Percentiles rank a stretch among this genome's conserved stretches.
Conservation (phyloP, 352 stramenopile genomes). For the Pythium sp. region DNA sequence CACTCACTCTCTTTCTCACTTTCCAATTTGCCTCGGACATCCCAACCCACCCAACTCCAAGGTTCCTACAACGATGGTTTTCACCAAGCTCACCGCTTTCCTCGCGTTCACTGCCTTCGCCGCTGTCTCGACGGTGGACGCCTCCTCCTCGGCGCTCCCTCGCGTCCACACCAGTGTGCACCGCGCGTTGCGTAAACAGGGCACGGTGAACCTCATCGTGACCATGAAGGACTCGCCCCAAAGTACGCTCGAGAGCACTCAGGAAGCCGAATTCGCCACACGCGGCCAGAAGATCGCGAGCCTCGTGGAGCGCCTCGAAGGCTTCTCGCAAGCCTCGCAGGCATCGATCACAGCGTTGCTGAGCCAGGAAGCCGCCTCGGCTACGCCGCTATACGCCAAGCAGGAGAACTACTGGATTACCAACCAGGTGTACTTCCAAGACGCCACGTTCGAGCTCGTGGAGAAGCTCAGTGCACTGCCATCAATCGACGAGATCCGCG, state of each 20-base stretch:
- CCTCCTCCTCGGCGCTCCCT: neutral
- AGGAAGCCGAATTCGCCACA: conserved; percentile 15
- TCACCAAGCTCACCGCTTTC: neutral
- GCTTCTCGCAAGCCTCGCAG: neutral
- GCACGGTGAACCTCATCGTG: conserved; percentile 31
- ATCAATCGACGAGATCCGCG: conserved; percentile 3
- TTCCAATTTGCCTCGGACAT: neutral
- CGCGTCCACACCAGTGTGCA: conserved; percentile 18
- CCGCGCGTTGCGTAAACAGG: conserved; percentile 22
- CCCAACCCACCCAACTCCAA: neutral
- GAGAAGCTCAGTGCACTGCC: conserved; percentile 17
- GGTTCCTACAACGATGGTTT: neutral
- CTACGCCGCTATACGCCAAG: conserved; percentile 8
- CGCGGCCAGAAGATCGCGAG: conserved; percentile 16
- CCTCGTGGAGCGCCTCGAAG: conserved; percentile 18
- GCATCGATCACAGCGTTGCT: conserved; percentile 1
- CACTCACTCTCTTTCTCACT: neutral
- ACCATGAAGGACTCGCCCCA: conserved; percentile 22
- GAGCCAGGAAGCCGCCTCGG: neutral
- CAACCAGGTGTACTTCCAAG: conserved; percentile 21
- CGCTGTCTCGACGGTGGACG: neutral
- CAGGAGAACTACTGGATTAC: conserved; percentile 18
- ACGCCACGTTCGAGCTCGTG: conserved; percentile 17
- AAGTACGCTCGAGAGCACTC: conserved; percentile 13
- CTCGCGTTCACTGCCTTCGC: neutral